Evolutionary conservation across 495 filamentous ascomycete genomes (phyloP), one percentile per base, ranked within the genome.

Genomic region (Sporormia fimetaria): DNA sequence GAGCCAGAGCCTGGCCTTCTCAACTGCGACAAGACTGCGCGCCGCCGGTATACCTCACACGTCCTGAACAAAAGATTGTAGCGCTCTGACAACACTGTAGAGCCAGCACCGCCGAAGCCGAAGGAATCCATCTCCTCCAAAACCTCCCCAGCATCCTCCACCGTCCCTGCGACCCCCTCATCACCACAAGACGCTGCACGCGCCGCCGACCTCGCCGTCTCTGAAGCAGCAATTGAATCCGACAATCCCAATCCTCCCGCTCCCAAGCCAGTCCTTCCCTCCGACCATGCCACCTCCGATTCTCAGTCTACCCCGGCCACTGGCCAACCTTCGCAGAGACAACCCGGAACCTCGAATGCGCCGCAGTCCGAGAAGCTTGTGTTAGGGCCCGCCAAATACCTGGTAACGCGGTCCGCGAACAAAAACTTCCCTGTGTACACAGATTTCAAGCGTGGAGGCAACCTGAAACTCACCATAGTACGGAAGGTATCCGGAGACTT

Each of bases 361-460:
- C 16, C 15, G 6, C 31, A 31, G 9, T 14, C 34, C 11, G 21
- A 30, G 18, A 39, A 45, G 20, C 18, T 12, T 12, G n/a, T 2
- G 6, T 27, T 55, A 48, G 37, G 36, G 31, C 38, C 37, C 12
- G 41, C 49, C n/a, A 18, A 21, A 29, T 98, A 87, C 70, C 74
- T 76, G 46, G 69, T 98, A 38, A 63, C 66, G 36, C 81, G 82
- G 33, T 88, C 83, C 4, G 56, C 63, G 7, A 77, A 75, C 15
- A 75, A 80, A 37, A 74, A 87, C 48, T 62, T 86, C 2, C 76
- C 85, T 9, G 73, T 96, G n/a, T 98, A 98, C 60, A 63, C 76
- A 3, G 62, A 75, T 37, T 60, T 61, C 39, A 88, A 87, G 62
- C 68, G 75, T 14, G 85, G 84, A 17, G 85, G 87, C 2, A 92